A percentile compares a stretch with the other conserved stretches of the same genome.
Evolutionary conservation across 2,329 filamentous ascomycete species (phyloP).

Genomic region (Blumeria hordei): DNA sequence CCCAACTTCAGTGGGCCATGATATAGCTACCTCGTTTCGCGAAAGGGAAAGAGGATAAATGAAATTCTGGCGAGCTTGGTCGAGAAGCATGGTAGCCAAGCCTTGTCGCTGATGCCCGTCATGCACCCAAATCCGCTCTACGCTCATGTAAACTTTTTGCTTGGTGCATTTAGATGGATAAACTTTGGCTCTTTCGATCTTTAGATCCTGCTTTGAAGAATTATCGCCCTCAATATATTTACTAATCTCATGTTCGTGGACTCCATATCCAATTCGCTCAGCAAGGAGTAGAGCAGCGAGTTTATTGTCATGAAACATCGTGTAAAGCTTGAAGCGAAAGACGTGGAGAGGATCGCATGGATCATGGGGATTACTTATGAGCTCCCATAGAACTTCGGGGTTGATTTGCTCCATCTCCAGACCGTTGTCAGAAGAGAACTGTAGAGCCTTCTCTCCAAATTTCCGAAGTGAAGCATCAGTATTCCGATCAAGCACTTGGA

Average conservation of each 20-base stretch:
- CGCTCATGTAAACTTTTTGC: conserved; percentile 26
- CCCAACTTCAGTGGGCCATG: conserved; percentile 39
- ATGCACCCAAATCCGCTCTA: conserved; percentile 42
- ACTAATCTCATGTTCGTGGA: background rate
- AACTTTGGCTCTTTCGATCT: too few relatives aligned
- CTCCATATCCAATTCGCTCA: background rate
- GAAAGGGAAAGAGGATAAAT: conserved; percentile 28
- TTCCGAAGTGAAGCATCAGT: background rate
- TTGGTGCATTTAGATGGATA: too few relatives aligned
- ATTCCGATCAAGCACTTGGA: background rate
- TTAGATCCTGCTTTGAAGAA: background rate
- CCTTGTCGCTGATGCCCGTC: conserved; percentile 28
- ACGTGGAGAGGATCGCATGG: conserved; percentile 1
- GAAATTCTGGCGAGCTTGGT: conserved; percentile 27
- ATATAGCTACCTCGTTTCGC: conserved; percentile 34
- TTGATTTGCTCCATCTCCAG: conserved; percentile 1
- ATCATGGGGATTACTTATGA: conserved; percentile 3
- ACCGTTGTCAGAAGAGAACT: background rate
- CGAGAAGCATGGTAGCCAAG: conserved; percentile 30
- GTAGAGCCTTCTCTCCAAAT: background rate
- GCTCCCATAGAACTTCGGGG: conserved; percentile 1
- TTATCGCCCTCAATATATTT: background rate
- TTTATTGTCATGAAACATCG: conserved; percentile 1
- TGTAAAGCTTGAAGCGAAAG: conserved; percentile 4
- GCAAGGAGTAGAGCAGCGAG: conserved; percentile 3